Evolutionary conservation across 257 asterid genomes (phyloP), one percentile per base, ranked within the genome.

Genomic region (Solanum sparsipilum): DNA sequence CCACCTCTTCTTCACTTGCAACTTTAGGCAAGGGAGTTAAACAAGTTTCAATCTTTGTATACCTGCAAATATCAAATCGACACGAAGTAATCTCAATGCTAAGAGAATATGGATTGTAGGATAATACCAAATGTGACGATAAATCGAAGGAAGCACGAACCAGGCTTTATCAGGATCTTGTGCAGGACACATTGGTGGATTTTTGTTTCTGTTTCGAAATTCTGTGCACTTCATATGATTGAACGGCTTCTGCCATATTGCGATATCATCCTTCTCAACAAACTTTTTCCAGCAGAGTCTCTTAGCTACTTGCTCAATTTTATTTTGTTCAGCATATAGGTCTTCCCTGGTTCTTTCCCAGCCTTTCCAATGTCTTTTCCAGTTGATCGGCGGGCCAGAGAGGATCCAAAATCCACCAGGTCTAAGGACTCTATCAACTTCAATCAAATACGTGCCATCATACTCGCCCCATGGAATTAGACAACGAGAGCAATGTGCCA

Each of bases 361-460:
- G 1, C 99, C 99, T 87, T 63, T 91, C 99, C 98, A 96, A 67
- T 96, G 78, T 76, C 90, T 95, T 91, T 86, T 94, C 99, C 99
- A 96, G 3, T 93, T 91, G 89, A 96, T 95, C 0, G 98, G 99
- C 2, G 99, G 99, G 3, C 99, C 99, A 0, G 99, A 96, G 58
- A 95, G 95, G 90, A 96, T 96, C 99, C 99, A 96, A 78, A 93
- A 96, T 7, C 98, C 99, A 29, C 99, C 99, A 1, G 99, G 99
- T 90, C 98, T 90, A 71, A 96, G 85, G 35, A 96, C 89, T 38
- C 99, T 91, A 88, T 96, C 99, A 29, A 96, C 98, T 91, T 96
- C 99, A 83, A 87, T 91, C 92, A 96, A 91, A 91, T 93, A 95
- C 3, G 90, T 91, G 16, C 98, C 99, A 92, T 93, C 96, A 41